phyloP scores from a whole-genome alignment of 106 monocot genomes.

The Dendrobium officinale region DNA sequence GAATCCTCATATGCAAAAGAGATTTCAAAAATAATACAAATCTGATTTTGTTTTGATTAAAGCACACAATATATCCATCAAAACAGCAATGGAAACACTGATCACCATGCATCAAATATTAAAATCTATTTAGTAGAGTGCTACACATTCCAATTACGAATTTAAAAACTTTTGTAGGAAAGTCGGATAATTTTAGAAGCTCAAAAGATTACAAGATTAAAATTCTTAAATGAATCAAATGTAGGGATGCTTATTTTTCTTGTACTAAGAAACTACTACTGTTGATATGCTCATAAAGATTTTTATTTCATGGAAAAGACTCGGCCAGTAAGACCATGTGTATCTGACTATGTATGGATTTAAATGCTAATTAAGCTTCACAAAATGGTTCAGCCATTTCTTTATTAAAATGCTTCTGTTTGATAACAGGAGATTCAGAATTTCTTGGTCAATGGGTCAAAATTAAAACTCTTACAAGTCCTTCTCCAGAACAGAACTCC shows the following conservation, averaged over 20 bases:
- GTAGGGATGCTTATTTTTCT: background rate
- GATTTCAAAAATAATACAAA: background rate
- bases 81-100: background rate
- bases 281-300: background rate
- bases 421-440: background rate
- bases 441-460: background rate
- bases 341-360: background rate
- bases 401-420: background rate
- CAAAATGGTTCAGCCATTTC: background rate
- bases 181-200: too few species aligned
- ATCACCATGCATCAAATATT: background rate
- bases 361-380: background rate
- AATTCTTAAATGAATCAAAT: background rate
- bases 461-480: constrained; percentile 52
- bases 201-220: too few species aligned
- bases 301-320: background rate
- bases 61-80: background rate
- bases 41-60: background rate
- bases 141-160: background rate
- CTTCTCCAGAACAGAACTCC: constrained; percentile 97
- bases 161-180: background rate
- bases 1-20: background rate
- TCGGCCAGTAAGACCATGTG: background rate
- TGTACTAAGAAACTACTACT: background rate
- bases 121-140: background rate